A percentile compares a stretch with the other conserved stretches of the same genome.
These are phyloP conservation scores for Epichloe festucae DNA, from an alignment of 2,329 filamentous ascomycete genomes.

Conservation along the genomic window DNA sequence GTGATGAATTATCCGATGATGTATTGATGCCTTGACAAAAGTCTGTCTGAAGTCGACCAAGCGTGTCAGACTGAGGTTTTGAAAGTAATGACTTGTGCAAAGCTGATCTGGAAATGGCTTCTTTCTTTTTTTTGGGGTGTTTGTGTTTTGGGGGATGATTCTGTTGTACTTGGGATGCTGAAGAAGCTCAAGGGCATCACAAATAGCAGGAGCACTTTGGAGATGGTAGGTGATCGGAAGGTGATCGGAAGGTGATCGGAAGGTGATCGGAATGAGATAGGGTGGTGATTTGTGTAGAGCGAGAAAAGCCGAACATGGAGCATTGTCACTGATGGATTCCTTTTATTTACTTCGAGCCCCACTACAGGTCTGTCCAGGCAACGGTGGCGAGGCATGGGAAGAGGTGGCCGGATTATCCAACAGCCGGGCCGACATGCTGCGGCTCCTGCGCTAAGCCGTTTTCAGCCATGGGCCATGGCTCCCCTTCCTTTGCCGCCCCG, in stretches of 20 bases:
- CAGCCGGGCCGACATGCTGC: background rate
- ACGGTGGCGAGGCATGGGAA: slow-evolving; percentile 9
- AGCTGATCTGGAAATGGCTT: slow-evolving; percentile 24
- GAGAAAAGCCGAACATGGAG: slow-evolving; percentile 11
- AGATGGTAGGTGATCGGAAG: slow-evolving; percentile 8
- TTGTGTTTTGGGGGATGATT: background rate
- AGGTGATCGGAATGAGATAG: slow-evolving; percentile 9
- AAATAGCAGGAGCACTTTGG: background rate
- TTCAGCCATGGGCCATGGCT: background rate
- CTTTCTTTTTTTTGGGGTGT: background rate
- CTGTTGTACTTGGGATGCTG: slow-evolving; percentile 13
- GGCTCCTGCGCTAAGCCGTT: background rate
- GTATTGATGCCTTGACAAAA: slow-evolving; percentile 30
- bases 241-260: slow-evolving; percentile 8
- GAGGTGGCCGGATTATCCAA: slow-evolving; percentile 6
- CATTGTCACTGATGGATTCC: slow-evolving; percentile 14
- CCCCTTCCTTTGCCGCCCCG: background rate
- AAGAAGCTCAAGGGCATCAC: slow-evolving; percentile 8
- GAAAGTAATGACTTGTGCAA: slow-evolving; percentile 23
- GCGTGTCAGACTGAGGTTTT: slow-evolving; percentile 15
- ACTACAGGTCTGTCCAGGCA: slow-evolving; percentile 23
- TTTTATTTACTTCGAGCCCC: slow-evolving; percentile 35
- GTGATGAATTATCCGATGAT: slow-evolving; percentile 33
- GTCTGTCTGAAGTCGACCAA: slow-evolving; percentile 29
- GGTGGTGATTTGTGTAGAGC: slow-evolving; percentile 12